Base-by-base conservation (phyloP, 2,329 filamentous ascomycete species). In the Alternaria sp. region DNA sequence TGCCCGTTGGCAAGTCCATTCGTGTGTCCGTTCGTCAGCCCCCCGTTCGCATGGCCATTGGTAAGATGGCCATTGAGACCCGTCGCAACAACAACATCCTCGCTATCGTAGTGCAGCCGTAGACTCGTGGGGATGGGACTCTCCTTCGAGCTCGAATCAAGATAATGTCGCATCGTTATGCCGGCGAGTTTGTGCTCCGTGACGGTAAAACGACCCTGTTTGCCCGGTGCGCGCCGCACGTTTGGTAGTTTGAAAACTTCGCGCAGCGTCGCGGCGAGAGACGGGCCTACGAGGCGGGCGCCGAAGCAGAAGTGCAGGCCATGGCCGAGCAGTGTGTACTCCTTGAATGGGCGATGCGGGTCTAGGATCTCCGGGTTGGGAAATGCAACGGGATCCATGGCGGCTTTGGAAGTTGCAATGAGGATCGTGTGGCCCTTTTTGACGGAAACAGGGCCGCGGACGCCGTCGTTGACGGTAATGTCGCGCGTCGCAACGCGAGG, bases 401-500 rank as follows among this genome's bases (percentile, higher is more conserved):
- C 70, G 21, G 77, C 75, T 50, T 73, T 82, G 23, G 82, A 83
- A 0, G 82, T 84, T 6, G 83, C 76, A 21, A 78, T 65, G 33
- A 70, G 83, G 15, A 77, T 63, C 6, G 72, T 77, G n/a, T 71
- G 71, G 18, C 72, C 76, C 51, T 74, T 74, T 49, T 83, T 83
- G 75, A 87, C 80, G 47, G 77, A 69, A 14, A 87, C 71, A 6
- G 82, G 79, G 11, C 85, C 85, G 15, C 84, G 82, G 3, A 71
- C 76, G 53, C 85, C 85, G 68, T 87, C 85, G 69, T 58, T 83
- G 79, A 69, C 88, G 87, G 30, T 86, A 80, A 3, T 63, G 41
- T 79, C 75, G 54, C 67, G 78, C 15, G 81, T 79, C 4, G 84
- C 84, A 11, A 85, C 78, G 57, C 84, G 84, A n/a, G 84, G 82